Conservation (phyloP, 2,329 filamentous ascomycete species). For the Grosmannia huntii region DNA sequence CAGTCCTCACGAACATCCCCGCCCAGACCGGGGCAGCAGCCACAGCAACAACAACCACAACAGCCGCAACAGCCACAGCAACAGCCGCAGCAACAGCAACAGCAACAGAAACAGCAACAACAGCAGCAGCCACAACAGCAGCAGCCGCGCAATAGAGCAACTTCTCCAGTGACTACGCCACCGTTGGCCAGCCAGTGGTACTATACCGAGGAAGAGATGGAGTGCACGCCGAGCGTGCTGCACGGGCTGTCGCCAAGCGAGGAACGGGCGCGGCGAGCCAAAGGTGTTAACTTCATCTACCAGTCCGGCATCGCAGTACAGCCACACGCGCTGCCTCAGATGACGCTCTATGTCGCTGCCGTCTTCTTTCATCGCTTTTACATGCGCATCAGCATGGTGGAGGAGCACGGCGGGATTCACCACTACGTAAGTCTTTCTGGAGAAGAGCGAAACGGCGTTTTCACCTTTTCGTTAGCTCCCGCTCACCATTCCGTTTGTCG, state of each 20-base stretch:
- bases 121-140: background rate
- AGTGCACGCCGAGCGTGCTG: conserved; percentile 69
- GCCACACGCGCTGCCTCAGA: conserved; percentile 52
- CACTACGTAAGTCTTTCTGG: conserved; percentile 61
- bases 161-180: background rate
- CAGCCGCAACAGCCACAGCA: conserved; percentile 13
- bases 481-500: too few species aligned
- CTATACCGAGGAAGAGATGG: conserved; percentile 72
- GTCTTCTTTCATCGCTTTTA: conserved; percentile 95
- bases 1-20: conserved; percentile 42
- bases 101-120: background rate
- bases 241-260: conserved; percentile 68
- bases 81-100: background rate
- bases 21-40: conserved; percentile 24
- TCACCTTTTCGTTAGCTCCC: too few species aligned
- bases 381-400: conserved; percentile 75
- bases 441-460: background rate
- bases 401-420: conserved; percentile 65
- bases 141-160: background rate
- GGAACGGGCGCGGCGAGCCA: conserved; percentile 70
- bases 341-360: conserved; percentile 81
- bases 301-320: conserved; percentile 89
- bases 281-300: conserved; percentile 93
- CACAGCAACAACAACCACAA: background rate
- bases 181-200: conserved; percentile 61